These are phyloP conservation scores for Colletotrichum tanaceti DNA, from an alignment of 2,329 filamentous ascomycete species.

Conservation along the genomic window DNA sequence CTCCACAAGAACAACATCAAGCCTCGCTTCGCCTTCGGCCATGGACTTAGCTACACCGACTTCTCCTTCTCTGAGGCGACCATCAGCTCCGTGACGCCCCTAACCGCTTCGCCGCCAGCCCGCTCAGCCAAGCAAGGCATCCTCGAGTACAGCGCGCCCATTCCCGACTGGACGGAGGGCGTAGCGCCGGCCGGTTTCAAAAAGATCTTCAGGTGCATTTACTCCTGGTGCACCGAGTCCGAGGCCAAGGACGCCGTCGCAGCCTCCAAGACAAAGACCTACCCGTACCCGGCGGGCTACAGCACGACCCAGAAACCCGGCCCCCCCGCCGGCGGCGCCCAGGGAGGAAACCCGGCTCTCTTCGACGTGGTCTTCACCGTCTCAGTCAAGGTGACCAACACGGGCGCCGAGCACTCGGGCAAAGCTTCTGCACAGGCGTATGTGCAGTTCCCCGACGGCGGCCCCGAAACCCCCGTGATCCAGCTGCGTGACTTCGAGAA, in stretches of 20 bases:
- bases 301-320: slow-evolving; percentile 57
- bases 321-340: slow-evolving; percentile 73
- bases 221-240: slow-evolving; percentile 69
- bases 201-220: slow-evolving; percentile 73
- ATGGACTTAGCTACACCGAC: slow-evolving; percentile 82
- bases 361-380: slow-evolving; percentile 62
- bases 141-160: slow-evolving; percentile 59
- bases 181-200: slow-evolving; percentile 70
- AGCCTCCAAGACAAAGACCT: slow-evolving; percentile 52
- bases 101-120: slow-evolving; percentile 52
- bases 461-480: slow-evolving; percentile 72
- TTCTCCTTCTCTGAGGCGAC: slow-evolving; percentile 70
- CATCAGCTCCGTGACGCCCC: slow-evolving; percentile 59
- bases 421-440: slow-evolving; percentile 61
- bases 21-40: slow-evolving; percentile 88
- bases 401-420: slow-evolving; percentile 56
- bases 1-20: slow-evolving; percentile 81
- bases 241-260: slow-evolving; percentile 56
- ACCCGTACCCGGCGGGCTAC: slow-evolving; percentile 76
- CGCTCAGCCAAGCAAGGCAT: slow-evolving; percentile 53
- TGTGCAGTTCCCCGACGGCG: slow-evolving; percentile 54
- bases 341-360: slow-evolving; percentile 75
- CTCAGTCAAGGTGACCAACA: slow-evolving; percentile 64
- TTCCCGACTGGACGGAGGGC: slow-evolving; percentile 66
- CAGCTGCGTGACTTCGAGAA: slow-evolving; percentile 82